Evolutionary conservation across 1,284 basidiomycete genomes (phyloP).

Genomic region (Athelia psychrophila): DNA sequence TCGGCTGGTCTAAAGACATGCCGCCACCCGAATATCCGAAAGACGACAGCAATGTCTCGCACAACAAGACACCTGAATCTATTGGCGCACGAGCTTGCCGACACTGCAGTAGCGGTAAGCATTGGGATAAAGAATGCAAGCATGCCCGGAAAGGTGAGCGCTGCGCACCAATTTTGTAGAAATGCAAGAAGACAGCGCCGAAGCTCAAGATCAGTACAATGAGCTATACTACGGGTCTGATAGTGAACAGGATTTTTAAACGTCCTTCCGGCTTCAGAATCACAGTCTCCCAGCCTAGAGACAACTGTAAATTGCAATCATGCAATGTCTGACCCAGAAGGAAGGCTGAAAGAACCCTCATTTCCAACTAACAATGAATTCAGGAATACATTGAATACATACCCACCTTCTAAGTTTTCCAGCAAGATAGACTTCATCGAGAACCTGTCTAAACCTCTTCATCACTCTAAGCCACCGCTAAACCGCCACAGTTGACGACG

Average conservation of each 20-base stretch:
- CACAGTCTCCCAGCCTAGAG: too few species aligned
- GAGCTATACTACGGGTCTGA: slow-evolving; percentile 11
- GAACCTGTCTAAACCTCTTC: neutral
- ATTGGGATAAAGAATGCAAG: slow-evolving; percentile 32
- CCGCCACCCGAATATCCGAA: slow-evolving; percentile 19
- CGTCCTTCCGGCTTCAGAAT: slow-evolving; percentile 8
- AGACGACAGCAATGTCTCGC: slow-evolving; percentile 26
- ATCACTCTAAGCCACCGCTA: neutral
- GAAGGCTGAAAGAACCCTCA: too few species aligned
- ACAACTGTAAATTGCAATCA: too few species aligned
- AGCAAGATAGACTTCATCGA: too few species aligned
- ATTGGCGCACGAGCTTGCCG: slow-evolving; percentile 29
- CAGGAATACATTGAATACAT: too few species aligned
- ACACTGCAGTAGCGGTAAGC: slow-evolving; percentile 32
- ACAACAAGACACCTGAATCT: slow-evolving; percentile 21
- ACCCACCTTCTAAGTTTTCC: too few species aligned
- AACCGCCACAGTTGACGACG: slow-evolving; percentile 2
- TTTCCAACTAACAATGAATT: too few species aligned
- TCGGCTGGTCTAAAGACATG: slow-evolving; percentile 4
- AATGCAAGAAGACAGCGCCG: slow-evolving; percentile 10
- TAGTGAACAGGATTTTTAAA: slow-evolving; percentile 10
- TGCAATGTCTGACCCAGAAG: too few species aligned
- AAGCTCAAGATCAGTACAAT: slow-evolving; percentile 15
- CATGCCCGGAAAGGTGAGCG: slow-evolving; percentile 13
- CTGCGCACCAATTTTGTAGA: slow-evolving; percentile 12